Evolutionary conservation across 441 rosid species (phyloP).

Genomic region (Bocquillonia castaneifolia): DNA sequence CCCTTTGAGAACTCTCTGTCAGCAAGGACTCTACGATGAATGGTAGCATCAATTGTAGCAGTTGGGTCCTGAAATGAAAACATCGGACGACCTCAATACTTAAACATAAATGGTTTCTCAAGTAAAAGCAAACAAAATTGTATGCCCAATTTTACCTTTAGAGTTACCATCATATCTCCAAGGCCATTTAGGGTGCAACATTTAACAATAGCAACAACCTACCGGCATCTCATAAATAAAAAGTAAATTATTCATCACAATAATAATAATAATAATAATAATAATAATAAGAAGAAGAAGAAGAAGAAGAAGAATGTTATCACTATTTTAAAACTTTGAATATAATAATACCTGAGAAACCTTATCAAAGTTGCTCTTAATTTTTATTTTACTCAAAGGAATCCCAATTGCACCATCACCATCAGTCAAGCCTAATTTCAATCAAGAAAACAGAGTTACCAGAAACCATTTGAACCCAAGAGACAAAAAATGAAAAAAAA

Average conservation of each 20-base stretch:
- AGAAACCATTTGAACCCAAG: conserved; percentile 1
- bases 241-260: not conserved
- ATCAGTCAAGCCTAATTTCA: conserved; percentile 42
- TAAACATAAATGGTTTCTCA: not conserved
- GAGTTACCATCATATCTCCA: conserved; percentile 73
- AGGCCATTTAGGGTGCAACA: conserved; percentile 68
- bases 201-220: conserved; percentile 74
- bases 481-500: not conserved
- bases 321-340: not conserved
- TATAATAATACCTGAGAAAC: conserved; percentile 48
- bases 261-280: no score
- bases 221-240: not conserved
- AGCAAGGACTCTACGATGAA: conserved; percentile 53
- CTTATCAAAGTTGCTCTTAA: conserved; percentile 33
- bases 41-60: conserved; percentile 62
- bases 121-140: not conserved
- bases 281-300: no score
- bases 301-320: no score
- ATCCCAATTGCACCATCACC: conserved; percentile 60
- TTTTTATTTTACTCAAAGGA: conserved; percentile 54
- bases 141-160: conserved; percentile 54
- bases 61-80: conserved; percentile 64
- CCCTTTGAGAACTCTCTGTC: conserved; percentile 54
- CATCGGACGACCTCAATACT: not conserved
- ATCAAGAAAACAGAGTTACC: not conserved